phyloP scores from a whole-genome alignment of 352 stramenopile species.

The Globisporangium recalcitrans region DNA sequence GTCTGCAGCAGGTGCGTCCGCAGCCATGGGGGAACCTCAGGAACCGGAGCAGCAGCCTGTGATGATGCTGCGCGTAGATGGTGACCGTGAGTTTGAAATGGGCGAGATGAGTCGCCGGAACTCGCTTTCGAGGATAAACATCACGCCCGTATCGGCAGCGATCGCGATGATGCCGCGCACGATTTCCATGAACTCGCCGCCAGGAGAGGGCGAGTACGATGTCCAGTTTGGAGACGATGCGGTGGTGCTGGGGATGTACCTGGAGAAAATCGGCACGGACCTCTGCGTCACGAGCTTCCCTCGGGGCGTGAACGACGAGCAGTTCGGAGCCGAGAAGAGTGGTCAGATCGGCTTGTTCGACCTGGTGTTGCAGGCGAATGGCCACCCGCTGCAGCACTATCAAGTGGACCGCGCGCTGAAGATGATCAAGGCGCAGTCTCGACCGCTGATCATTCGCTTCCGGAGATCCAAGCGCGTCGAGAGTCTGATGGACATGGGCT shows the following conservation, averaged over 20 bases:
- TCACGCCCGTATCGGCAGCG: slow-evolving; percentile 62
- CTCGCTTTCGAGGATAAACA: slow-evolving; percentile 61
- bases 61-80: slow-evolving; percentile 42
- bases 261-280: slow-evolving; percentile 70
- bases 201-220: slow-evolving; percentile 64
- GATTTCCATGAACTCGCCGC: slow-evolving; percentile 59
- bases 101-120: slow-evolving; percentile 41
- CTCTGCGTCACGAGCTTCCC: slow-evolving; percentile 79
- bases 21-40: background rate
- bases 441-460: slow-evolving; percentile 76
- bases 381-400: slow-evolving; percentile 78
- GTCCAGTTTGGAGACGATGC: slow-evolving; percentile 65
- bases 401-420: slow-evolving; percentile 76
- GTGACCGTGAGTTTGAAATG: slow-evolving; percentile 49
- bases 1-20: background rate
- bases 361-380: slow-evolving; percentile 69
- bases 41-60: background rate
- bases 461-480: slow-evolving; percentile 55
- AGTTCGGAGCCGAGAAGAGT: slow-evolving; percentile 75
- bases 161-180: slow-evolving; percentile 80
- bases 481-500: slow-evolving; percentile 76
- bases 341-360: slow-evolving; percentile 72
- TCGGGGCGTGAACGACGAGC: slow-evolving; percentile 47
- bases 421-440: slow-evolving; percentile 79
- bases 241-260: slow-evolving; percentile 73